Conservation (phyloP, 805 yeast species). For the Suhomyces xylopsoci region DNA sequence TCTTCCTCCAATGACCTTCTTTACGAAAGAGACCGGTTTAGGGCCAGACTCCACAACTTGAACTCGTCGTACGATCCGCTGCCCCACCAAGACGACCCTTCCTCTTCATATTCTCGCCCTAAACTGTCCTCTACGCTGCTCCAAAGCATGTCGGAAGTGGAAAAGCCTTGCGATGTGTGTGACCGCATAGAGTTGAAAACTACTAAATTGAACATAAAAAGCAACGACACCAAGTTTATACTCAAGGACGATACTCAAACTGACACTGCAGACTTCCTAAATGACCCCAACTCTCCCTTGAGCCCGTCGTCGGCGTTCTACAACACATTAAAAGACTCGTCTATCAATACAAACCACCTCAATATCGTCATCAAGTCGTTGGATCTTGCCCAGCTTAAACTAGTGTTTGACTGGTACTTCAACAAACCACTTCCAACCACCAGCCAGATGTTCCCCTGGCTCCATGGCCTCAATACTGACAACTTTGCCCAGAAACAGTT, state of each 20-base stretch:
- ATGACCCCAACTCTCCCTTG: not conserved
- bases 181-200: conserved; percentile 37
- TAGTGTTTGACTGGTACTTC: conserved; percentile 37
- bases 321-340: not conserved
- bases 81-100: not conserved
- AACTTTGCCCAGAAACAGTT: conserved; percentile 54
- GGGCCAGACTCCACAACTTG: conserved; percentile 36
- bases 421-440: conserved; percentile 55
- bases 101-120: not conserved
- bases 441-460: conserved; percentile 79
- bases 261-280: not conserved
- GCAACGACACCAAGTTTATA: not conserved
- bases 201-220: conserved; percentile 27
- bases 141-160: not conserved
- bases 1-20: conserved; percentile 39
- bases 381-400: conserved; percentile 6
- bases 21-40: conserved; percentile 40
- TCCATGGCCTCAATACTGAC: conserved; percentile 68
- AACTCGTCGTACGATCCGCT: conserved; percentile 15
- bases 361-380: conserved; percentile 13
- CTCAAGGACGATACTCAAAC: not conserved
- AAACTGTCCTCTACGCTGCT: conserved; percentile 1
- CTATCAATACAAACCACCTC: not conserved
- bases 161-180: conserved; percentile 29
- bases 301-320: conserved; percentile 1